Conservation (phyloP, 148 eudicot genomes). For the Heliamphora exappendiculata region DNA sequence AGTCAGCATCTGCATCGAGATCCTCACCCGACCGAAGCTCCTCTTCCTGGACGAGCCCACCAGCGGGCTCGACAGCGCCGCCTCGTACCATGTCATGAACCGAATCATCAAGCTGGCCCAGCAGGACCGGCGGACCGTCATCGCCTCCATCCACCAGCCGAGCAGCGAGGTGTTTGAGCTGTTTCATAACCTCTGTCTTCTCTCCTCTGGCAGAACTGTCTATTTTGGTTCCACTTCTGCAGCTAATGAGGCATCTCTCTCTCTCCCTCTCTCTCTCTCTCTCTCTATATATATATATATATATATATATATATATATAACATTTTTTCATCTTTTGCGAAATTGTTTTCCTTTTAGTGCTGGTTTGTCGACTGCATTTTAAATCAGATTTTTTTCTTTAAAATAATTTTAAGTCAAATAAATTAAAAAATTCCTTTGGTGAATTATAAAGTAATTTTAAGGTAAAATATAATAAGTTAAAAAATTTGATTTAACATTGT, state of each 20-base stretch:
- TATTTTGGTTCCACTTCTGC: constrained; percentile 46
- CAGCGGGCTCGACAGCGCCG: constrained; percentile 15
- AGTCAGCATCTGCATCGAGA: constrained; percentile 33
- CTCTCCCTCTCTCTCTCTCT: no score
- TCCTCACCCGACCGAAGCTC: constrained; percentile 25
- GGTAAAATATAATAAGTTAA: no score
- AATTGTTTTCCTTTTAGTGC: no score
- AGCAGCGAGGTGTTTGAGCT: constrained; percentile 17
- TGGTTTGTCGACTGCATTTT: no score
- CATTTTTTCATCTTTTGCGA: no score
- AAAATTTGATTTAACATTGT: no score
- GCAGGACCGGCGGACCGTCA: constrained; percentile 12
- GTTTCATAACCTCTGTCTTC: constrained; percentile 49
- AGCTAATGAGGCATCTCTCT: constrained; percentile 44
- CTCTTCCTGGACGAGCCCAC: constrained; percentile 24
- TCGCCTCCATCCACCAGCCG: constrained; percentile 15
- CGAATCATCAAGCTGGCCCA: constrained; percentile 11
- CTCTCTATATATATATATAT: no score
- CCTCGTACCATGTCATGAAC: constrained; percentile 16
- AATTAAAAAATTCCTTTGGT: no score
- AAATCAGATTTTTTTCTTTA: no score
- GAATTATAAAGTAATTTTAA: no score
- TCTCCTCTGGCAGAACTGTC: constrained; percentile 41
- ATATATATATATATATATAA: no score
- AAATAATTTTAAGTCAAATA: no score